These are phyloP conservation scores for Fusarium marasasianum DNA, from an alignment of 2,329 filamentous ascomycete genomes.

Conservation along the genomic window DNA sequence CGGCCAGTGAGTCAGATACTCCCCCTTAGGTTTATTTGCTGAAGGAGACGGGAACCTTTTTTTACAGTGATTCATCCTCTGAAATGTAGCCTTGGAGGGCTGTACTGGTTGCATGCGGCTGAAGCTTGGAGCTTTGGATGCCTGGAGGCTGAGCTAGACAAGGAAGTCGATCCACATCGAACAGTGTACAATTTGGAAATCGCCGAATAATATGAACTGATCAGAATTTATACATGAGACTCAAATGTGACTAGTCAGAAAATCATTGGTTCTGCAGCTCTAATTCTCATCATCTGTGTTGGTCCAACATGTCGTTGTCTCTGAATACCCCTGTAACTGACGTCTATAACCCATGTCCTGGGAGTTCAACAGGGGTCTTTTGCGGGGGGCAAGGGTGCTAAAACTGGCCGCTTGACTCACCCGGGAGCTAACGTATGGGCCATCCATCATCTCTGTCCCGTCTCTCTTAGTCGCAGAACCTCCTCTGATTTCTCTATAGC, in stretches of 20 bases:
- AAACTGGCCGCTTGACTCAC: conserved; percentile 37
- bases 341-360: background rate
- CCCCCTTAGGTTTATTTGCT: background rate
- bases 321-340: background rate
- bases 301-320: background rate
- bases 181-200: background rate
- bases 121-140: conserved; percentile 22
- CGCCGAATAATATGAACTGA: background rate
- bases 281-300: background rate
- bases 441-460: background rate
- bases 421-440: conserved; percentile 5
- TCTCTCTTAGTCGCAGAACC: background rate
- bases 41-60: background rate
- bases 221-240: background rate
- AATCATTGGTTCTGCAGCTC: too few species aligned
- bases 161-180: background rate
- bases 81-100: background rate
- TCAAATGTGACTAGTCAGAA: background rate
- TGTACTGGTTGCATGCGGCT: conserved; percentile 24
- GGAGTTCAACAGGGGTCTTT: background rate
- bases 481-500: background rate
- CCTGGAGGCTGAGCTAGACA: conserved; percentile 21
- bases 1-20: conserved; percentile 32
- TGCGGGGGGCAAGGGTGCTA: background rate
- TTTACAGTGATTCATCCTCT: background rate